phyloP scores from a whole-genome alignment of 306 rosid species.

The Prunus mira region DNA sequence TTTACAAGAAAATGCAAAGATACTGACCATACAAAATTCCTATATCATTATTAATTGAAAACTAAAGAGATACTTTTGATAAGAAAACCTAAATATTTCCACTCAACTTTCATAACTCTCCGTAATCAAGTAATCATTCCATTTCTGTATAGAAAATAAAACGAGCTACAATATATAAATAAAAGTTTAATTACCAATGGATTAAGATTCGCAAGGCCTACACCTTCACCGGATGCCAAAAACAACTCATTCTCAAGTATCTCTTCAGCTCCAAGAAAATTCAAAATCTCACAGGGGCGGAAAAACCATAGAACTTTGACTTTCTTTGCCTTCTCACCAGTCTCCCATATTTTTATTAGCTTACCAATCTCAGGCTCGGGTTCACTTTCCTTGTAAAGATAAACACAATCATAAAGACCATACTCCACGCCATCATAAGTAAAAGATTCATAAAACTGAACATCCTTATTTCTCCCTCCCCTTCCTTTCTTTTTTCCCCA shows the following conservation, averaged over 20 bases:
- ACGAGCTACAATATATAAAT: neutral
- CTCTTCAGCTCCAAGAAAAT: slow-evolving; percentile 42
- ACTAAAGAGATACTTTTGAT: neutral
- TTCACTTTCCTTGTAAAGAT: slow-evolving; percentile 60
- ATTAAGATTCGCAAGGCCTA: slow-evolving; percentile 70
- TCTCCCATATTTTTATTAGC: slow-evolving; percentile 70
- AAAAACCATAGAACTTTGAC: slow-evolving; percentile 85
- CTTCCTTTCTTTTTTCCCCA: slow-evolving; percentile 56
- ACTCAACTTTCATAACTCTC: neutral
- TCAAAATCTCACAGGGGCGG: slow-evolving; percentile 65
- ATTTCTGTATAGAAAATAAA: neutral
- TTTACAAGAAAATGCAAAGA: neutral
- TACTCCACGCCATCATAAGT: slow-evolving; percentile 64
- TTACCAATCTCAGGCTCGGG: slow-evolving; percentile 69
- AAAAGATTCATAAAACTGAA: slow-evolving; percentile 64
- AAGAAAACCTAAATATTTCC: neutral
- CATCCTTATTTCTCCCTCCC: slow-evolving; percentile 55
- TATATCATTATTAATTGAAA: neutral
- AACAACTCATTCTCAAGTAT: slow-evolving; percentile 54
- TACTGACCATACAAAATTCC: neutral
- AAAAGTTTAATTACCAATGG: slow-evolving; percentile 57
- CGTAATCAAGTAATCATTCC: neutral
- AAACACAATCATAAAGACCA: slow-evolving; percentile 61
- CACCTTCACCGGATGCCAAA: slow-evolving; percentile 77
- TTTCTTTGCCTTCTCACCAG: slow-evolving; percentile 46